Evolutionary conservation across 345 rosid genomes (phyloP).

Genomic region (Trapa bicornis): DNA sequence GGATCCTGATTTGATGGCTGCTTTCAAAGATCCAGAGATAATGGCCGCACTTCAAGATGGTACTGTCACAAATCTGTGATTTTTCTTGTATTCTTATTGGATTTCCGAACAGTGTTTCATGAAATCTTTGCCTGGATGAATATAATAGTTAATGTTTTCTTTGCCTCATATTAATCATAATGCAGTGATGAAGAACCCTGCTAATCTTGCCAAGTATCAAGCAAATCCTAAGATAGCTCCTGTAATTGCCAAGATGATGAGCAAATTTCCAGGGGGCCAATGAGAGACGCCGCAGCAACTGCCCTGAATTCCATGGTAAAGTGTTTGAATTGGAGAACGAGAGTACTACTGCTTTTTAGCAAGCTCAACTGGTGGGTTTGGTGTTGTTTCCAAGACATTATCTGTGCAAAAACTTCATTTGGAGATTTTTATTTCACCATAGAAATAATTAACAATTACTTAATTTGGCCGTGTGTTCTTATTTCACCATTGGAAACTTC

Average conservation of each 20-base stretch:
- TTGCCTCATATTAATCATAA: not conserved
- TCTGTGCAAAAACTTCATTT: too few relatives aligned
- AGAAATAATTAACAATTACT: too few relatives aligned
- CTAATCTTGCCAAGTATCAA: constrained; percentile 80
- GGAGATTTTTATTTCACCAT: too few relatives aligned
- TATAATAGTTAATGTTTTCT: not conserved
- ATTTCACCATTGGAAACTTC: not conserved
- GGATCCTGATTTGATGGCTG: constrained; percentile 96
- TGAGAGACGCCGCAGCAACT: constrained; percentile 10
- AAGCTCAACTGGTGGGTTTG: not conserved
- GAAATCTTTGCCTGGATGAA: too few relatives aligned
- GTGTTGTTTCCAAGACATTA: too few relatives aligned
- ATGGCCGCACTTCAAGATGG: constrained; percentile 99
- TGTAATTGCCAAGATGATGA: constrained; percentile 87
- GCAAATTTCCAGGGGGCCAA: constrained; percentile 60
- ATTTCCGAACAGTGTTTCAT: too few relatives aligned
- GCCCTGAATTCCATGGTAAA: not conserved
- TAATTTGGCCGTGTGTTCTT: too few relatives aligned
- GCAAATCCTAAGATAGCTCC: constrained; percentile 95
- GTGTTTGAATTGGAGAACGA: not conserved
- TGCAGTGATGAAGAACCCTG: constrained; percentile 95
- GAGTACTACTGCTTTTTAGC: too few relatives aligned
- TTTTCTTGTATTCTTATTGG: constrained; percentile 4
- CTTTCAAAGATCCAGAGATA: constrained; percentile 89
- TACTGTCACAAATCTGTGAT: constrained; percentile 12